Base-by-base conservation (phyloP, 83 land plant genomes). In the Picea abies region DNA sequence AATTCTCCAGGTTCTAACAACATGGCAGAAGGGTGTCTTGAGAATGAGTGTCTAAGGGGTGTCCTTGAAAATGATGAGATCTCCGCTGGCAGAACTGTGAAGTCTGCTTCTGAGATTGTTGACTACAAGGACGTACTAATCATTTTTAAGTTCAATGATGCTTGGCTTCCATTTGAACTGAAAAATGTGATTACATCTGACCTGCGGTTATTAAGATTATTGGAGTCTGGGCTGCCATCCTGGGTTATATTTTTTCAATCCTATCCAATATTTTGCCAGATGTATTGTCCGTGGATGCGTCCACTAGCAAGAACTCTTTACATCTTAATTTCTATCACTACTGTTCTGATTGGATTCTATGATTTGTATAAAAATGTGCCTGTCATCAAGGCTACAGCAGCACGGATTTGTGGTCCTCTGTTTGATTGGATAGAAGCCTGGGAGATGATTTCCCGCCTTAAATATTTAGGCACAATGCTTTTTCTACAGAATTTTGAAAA, bases 361-460 rank as follows among this genome's bases (percentile, higher is more conserved):
- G 99, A 97, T 81, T 78, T 97, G 62, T 97, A 97, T 89, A 97
- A 97, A 83, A 97, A 97, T 88, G 94, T 97, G 20, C 99, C 99
- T 23, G 85, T 97, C 60, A 87, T 95, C 10, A 97, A 95, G 84
- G 95, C 94, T 60, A 90, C 98, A 11, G 94, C 91, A 1, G 90
- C 94, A 37, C 86, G 88, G 22, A 72, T 97, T 15, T 90, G 78
- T 85, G 98, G 98, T 32, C 98, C 99, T 10, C 89, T 97, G 56
- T 91, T 97, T 84, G 94, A 92, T 80, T 95, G 98, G 99, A 92
- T 97, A 66, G 99, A 97, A 80, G 88, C 90, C n/a, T 95, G 98
- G 99, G 99, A 95, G 80, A 97, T 97, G 99, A 79, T 97, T 26
- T 91, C 99, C 16, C 90, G 99, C 61, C 83, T 97, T 41, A 89